A percentile compares a stretch with the other conserved stretches of the same genome.
Conservation (phyloP, 352 stramenopile species). For the Phytopythium cucurbitacearum region DNA sequence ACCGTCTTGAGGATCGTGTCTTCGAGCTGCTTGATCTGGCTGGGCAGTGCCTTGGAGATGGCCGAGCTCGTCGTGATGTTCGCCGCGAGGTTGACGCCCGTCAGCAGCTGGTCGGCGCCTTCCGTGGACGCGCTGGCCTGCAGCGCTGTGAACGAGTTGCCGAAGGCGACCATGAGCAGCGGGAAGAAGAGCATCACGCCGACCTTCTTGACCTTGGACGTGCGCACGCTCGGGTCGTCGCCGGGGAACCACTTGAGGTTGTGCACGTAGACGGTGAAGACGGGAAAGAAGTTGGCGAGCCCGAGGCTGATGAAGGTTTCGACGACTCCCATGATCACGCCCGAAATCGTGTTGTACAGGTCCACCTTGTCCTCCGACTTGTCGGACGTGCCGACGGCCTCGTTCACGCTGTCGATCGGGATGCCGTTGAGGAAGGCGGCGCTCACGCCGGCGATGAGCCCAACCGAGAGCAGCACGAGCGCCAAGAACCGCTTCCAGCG, state of each 20-base stretch:
- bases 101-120: constrained; percentile 19
- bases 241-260: constrained; percentile 38
- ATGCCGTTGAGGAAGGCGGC: constrained; percentile 25
- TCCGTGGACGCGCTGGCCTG: constrained; percentile 30
- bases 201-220: constrained; percentile 11
- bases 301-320: constrained; percentile 34
- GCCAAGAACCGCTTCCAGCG: constrained; percentile 13
- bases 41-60: constrained; percentile 16
- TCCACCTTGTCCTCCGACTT: constrained; percentile 27
- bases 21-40: constrained; percentile 17
- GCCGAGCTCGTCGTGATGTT: constrained; percentile 35
- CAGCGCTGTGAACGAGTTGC: constrained; percentile 44
- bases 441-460: constrained; percentile 28
- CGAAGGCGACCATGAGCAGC: constrained; percentile 33
- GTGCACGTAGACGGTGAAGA: constrained; percentile 45
- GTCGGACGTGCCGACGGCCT: constrained; percentile 28
- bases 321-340: constrained; percentile 38
- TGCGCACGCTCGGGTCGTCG: constrained; percentile 15
- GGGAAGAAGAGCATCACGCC: constrained; percentile 34
- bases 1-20: constrained; percentile 43
- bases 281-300: constrained; percentile 33
- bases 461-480: constrained; percentile 22
- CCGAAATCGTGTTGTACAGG: constrained; percentile 38
- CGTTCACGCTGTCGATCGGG: constrained; percentile 26
- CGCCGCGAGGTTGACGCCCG: background rate